Evolutionary conservation across 805 yeast genomes (phyloP), one percentile per base, ranked within the genome.

Genomic region (Ogataea nitratoaversa): DNA sequence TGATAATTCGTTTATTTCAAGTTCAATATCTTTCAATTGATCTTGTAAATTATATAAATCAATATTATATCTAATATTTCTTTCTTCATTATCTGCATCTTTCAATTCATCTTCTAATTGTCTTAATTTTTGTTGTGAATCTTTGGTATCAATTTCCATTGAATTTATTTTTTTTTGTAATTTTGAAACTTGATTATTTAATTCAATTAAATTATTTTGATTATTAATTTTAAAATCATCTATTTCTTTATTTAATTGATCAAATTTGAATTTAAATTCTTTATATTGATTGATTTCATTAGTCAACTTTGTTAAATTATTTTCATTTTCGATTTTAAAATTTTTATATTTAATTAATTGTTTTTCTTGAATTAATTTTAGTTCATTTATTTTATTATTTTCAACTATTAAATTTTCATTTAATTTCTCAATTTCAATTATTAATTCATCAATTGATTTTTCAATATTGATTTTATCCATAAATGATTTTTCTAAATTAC

Each of bases 1-100:
- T 36, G 54, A 64, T 31, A 72, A 54, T 20, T 64, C 63, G 22
- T 50, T 52, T 13, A 67, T 60, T 8, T 54, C 37, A 8, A 36
- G 41, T 6, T 49, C 47, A 22, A 49, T 35, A 5, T 56, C 50
- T 13, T 50, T 53, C 30, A 63, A 57, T 17, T 67, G 69, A 19
- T 63, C 65, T 18, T 60, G 52, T 37, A 74, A 59, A 38, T 68
- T 68, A 87, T 36, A 60, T 62, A 42, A 73, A 65, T 45, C 74
- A 65, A 39, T 55, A 46, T 37, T 67, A 62, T 30, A 75, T 49
- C 49, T 65, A 43, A 87, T 63, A 41, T 78, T 78, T 23, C 87
- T 74, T 49, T 82, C 80, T 36, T 78, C 75, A 38, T 72, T 74
- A 24, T 72, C 71, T 1, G 84, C 73, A 46, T 84, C 83, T n/a